Evolutionary conservation across 2,329 filamentous ascomycete species (phyloP).

Genomic region (Penicillium sumatraense): DNA sequence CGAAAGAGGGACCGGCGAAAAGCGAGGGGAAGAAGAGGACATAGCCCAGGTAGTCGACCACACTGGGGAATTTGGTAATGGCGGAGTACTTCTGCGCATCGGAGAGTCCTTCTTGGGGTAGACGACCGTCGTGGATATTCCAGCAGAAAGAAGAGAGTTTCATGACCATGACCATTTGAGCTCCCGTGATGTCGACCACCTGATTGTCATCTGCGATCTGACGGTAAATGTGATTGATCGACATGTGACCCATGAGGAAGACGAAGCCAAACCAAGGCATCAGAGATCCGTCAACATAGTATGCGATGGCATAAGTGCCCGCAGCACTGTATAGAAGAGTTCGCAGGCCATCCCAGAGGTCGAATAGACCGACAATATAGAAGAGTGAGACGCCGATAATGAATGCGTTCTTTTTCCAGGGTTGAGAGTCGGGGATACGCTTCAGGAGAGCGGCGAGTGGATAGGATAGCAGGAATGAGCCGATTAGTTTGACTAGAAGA

Average conservation of each 20-base stretch:
- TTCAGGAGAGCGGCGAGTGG: constrained; percentile 88
- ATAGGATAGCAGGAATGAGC: constrained; percentile 88
- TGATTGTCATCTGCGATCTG: constrained; percentile 71
- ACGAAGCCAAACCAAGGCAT: constrained; percentile 98
- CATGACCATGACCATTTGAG: constrained; percentile 98
- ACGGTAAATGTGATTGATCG: constrained; percentile 82
- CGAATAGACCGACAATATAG: constrained; percentile 91
- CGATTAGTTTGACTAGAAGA: constrained; percentile 84
- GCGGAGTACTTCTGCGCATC: constrained; percentile 84
- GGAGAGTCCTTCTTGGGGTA: constrained; percentile 78
- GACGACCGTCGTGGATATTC: constrained; percentile 92
- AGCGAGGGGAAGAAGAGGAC: constrained; percentile 94
- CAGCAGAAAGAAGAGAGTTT: constrained; percentile 96
- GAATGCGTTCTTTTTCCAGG: constrained; percentile 85
- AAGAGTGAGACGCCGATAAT: constrained; percentile 80
- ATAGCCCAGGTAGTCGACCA: constrained; percentile 86
- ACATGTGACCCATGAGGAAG: constrained; percentile 96
- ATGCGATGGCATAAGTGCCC: constrained; percentile 81
- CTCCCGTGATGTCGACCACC: constrained; percentile 82
- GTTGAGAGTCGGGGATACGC: constrained; percentile 81
- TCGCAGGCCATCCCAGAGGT: constrained; percentile 82
- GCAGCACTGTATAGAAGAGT: constrained; percentile 80
- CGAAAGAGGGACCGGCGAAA: constrained; percentile 88
- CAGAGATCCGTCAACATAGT: constrained; percentile 80
- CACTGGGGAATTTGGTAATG: constrained; percentile 71